Conservation (phyloP, 1,284 basidiomycete genomes). For the Rhodotorula sp. region DNA sequence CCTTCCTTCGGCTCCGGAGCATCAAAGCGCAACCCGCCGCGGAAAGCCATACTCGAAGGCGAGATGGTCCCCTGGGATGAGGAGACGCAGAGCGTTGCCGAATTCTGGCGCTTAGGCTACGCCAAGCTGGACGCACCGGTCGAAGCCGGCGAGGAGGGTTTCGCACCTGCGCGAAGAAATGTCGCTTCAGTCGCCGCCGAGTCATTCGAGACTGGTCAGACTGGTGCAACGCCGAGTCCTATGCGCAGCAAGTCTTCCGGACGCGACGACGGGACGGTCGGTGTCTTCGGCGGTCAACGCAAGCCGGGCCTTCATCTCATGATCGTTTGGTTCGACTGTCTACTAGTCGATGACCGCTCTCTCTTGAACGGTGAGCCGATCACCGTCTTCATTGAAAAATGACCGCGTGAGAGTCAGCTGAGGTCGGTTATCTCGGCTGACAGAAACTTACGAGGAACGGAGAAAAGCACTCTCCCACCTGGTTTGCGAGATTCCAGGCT, state of each 20-base stretch:
- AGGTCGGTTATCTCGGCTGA: no score
- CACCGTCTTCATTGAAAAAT: rapidly evolving
- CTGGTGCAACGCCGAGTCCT: slow-evolving; percentile 18
- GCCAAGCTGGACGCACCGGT: slow-evolving; percentile 7
- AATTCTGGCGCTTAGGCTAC: slow-evolving; percentile 50
- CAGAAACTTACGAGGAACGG: slow-evolving; percentile 60
- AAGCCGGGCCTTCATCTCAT: slow-evolving; percentile 57
- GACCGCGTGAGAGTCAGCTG: not conserved
- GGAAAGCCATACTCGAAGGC: slow-evolving; percentile 69
- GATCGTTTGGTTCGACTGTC: slow-evolving; percentile 78
- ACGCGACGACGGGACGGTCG: not conserved
- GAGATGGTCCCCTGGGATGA: slow-evolving; percentile 82
- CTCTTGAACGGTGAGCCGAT: slow-evolving; percentile 53
- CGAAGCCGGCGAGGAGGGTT: not conserved
- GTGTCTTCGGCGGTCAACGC: not conserved
- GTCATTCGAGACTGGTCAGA: slow-evolving; percentile 21
- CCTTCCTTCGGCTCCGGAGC: not conserved
- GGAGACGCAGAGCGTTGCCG: slow-evolving; percentile 50
- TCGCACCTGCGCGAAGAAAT: slow-evolving; percentile 3
- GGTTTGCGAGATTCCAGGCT: no score
- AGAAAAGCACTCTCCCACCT: slow-evolving; percentile 47
- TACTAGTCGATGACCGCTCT: slow-evolving; percentile 62
- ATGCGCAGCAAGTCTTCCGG: not conserved
- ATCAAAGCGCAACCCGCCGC: not conserved
- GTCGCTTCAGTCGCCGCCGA: slow-evolving; percentile 2